These are phyloP conservation scores for Penicillium palitans DNA, from an alignment of 2,329 filamentous ascomycete genomes.

Conservation along the genomic window DNA sequence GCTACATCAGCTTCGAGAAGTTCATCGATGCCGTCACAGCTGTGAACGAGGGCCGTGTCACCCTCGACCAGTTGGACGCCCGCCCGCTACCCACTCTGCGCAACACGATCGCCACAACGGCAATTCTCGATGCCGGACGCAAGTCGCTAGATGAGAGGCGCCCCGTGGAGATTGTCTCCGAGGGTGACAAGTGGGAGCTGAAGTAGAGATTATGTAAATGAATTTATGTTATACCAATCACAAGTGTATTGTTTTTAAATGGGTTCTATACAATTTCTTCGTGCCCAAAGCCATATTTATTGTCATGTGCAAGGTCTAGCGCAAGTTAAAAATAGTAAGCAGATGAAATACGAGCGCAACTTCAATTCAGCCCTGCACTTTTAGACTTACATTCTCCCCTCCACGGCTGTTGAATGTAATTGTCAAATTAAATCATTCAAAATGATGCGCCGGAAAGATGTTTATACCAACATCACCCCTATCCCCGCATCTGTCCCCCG, in stretches of 20 bases:
- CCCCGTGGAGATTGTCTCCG: slow-evolving; percentile 67
- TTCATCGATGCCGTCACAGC: slow-evolving; percentile 84
- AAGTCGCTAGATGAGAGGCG: slow-evolving; percentile 80
- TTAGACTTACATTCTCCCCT: neutral
- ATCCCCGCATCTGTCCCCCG: slow-evolving; percentile 69
- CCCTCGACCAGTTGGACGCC: slow-evolving; percentile 73
- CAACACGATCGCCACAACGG: slow-evolving; percentile 89
- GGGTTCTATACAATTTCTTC: neutral
- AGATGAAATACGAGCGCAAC: neutral
- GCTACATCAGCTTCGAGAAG: slow-evolving; percentile 93
- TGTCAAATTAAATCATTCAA: neutral
- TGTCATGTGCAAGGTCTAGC: neutral
- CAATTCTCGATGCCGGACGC: slow-evolving; percentile 84
- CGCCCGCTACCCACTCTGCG: slow-evolving; percentile 79
- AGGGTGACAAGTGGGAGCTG: slow-evolving; percentile 61
- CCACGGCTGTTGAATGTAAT: neutral
- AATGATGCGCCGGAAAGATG: slow-evolving; percentile 24
- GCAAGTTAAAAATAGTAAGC: slow-evolving; percentile 1
- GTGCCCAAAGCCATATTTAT: neutral
- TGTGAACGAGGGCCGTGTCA: slow-evolving; percentile 72
- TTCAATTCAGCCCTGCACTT: neutral
- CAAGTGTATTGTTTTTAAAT: neutral
- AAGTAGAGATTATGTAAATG: slow-evolving; percentile 48
- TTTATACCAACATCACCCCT: slow-evolving; percentile 69
- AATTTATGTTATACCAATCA: neutral